Evolutionary conservation across 192 early-diverging fungal genomes (phyloP).

Genomic region (Powellomyces hirtus): DNA sequence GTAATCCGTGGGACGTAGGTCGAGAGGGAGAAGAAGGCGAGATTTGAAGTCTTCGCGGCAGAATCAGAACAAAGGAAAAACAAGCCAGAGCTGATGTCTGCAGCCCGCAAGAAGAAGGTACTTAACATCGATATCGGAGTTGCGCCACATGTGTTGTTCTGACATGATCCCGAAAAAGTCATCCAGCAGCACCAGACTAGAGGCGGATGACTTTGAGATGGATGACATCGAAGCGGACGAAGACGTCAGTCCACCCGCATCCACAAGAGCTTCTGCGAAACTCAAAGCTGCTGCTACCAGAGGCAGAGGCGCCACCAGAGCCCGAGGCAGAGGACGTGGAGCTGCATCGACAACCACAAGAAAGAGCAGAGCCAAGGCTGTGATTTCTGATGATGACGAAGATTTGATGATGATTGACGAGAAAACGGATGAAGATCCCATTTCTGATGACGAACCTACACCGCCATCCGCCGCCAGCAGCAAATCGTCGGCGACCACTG

Average conservation of each 20-base stretch:
- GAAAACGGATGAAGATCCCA: background rate
- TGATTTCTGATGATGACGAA: background rate
- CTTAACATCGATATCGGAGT: no score
- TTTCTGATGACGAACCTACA: background rate
- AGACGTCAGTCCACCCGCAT: no score
- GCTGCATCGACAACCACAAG: background rate
- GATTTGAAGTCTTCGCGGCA: constrained; percentile 9
- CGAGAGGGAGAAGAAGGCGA: constrained; percentile 1
- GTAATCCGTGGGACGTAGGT: background rate
- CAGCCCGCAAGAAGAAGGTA: background rate
- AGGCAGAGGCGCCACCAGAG: constrained; percentile 1
- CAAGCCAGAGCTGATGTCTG: background rate
- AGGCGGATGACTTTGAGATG: no score
- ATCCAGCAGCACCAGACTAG: no score
- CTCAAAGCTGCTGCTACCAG: no score
- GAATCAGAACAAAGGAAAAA: background rate
- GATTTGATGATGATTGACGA: background rate
- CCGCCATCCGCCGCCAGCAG: no score
- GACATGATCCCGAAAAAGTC: no score
- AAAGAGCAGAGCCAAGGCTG: background rate
- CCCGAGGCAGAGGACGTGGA: constrained; percentile 1
- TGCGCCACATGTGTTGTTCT: no score
- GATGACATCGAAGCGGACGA: no score
- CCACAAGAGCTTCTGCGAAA: no score
- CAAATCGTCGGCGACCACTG: background rate